Percentiles rank a stretch among this genome's conserved stretches.
phyloP scores from a whole-genome alignment of 257 asterid genomes.

The Solanum lignicaule region DNA sequence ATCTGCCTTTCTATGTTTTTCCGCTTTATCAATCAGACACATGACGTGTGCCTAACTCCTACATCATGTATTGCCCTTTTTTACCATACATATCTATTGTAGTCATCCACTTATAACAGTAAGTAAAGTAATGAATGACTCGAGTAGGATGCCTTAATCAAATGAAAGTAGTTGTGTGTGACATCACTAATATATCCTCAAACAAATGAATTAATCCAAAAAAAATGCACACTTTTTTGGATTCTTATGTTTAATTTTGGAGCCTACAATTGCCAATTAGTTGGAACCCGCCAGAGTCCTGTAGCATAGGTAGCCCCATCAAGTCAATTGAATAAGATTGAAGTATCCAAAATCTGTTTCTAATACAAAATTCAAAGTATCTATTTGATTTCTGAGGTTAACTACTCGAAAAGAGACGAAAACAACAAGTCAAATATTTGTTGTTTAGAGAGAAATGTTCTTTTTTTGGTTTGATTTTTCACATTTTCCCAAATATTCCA shows the following conservation, averaged over 20 bases:
- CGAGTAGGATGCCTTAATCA: not conserved
- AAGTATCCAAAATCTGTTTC: not conserved
- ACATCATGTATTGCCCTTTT: not conserved
- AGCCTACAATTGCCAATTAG: not conserved
- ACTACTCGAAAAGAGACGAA: not conserved
- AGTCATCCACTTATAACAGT: not conserved
- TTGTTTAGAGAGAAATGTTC: not conserved
- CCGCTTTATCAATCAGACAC: not conserved
- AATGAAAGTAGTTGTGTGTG: not conserved
- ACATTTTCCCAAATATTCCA: not conserved
- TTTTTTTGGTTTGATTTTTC: not conserved
- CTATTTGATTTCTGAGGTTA: not conserved
- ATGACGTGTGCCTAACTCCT: not conserved
- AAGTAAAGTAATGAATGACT: not conserved
- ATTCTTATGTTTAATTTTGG: not conserved
- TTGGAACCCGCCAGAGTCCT: not conserved
- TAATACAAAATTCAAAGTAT: not conserved
- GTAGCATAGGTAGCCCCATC: not conserved
- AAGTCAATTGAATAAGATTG: not conserved
- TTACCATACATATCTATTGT: not conserved
- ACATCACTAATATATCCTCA: not conserved
- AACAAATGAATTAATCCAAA: not conserved
- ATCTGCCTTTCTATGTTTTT: not conserved
- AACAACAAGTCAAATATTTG: not conserved
- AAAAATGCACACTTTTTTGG: not conserved